Conservation (phyloP, 208 protist genomes). For the Acanthamoeba triangularis region DNA sequence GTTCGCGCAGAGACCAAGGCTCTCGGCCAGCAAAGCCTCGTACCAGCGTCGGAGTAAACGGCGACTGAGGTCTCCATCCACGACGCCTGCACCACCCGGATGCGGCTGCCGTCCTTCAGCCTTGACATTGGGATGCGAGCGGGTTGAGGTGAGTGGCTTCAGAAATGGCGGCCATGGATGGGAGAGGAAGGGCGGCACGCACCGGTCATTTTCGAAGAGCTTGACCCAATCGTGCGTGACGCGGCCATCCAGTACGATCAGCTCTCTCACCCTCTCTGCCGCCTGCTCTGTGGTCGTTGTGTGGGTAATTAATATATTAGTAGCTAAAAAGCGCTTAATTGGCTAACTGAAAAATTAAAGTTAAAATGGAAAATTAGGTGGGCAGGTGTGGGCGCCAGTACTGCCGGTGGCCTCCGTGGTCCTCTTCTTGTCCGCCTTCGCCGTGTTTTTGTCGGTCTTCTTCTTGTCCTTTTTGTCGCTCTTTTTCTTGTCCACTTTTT, state of each 20-base stretch:
- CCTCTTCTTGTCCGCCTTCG: not conserved
- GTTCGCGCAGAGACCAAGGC: too few relatives aligned
- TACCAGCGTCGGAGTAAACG: conserved; percentile 36
- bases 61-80: conserved; percentile 38
- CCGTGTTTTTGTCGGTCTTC: not conserved
- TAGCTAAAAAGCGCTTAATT: too few relatives aligned
- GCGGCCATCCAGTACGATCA: conserved; percentile 41
- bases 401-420: not conserved
- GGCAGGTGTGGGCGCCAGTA: not conserved
- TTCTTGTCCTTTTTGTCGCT: not conserved
- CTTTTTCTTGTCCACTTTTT: not conserved
- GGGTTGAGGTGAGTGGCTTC: too few relatives aligned
- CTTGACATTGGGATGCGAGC: not conserved
- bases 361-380: not conserved
- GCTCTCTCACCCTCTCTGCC: not conserved
- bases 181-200: not conserved
- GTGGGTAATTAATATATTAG: not conserved
- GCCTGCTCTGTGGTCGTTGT: too few relatives aligned
- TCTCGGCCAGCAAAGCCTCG: too few relatives aligned
- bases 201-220: conserved; percentile 53
- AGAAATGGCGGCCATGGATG: not conserved
- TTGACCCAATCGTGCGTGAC: conserved; percentile 34
- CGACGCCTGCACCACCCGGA: conserved; percentile 53
- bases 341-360: not conserved
- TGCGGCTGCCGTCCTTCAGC: conserved; percentile 57